phyloP scores from a whole-genome alignment of 2,329 filamentous ascomycete genomes.

The Cercospora sp. region DNA sequence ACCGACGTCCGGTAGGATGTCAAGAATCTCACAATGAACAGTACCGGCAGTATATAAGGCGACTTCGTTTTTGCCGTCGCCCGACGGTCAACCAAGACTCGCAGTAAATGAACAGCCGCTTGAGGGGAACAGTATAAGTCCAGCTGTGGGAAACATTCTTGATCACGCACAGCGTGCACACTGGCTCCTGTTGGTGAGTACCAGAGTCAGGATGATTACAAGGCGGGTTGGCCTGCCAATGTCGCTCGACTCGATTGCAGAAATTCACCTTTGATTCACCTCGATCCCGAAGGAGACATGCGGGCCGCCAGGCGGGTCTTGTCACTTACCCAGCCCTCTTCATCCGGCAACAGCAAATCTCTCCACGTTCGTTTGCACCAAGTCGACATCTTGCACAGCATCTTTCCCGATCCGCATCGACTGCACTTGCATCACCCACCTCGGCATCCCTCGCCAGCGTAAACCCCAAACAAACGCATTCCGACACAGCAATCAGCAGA shows the following conservation, averaged over 20 bases:
- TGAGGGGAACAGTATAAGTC: too few species aligned
- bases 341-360: background rate
- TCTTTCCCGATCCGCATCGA: background rate
- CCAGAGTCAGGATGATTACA: too few species aligned
- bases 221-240: too few species aligned
- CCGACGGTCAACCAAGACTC: too few species aligned
- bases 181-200: too few species aligned
- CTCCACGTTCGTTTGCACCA: background rate
- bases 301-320: background rate
- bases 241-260: background rate
- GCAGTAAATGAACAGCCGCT: too few species aligned
- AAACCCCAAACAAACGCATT: background rate
- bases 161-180: too few species aligned
- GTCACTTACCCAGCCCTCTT: background rate
- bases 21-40: too few species aligned
- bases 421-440: background rate
- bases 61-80: too few species aligned
- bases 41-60: too few species aligned
- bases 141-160: too few species aligned
- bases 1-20: too few species aligned
- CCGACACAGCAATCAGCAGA: background rate
- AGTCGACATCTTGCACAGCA: background rate
- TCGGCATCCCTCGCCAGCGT: background rate
- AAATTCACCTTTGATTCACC: background rate
- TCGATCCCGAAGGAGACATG: background rate